A percentile compares a stretch with the other conserved stretches of the same genome.
phyloP scores from a whole-genome alignment of 352 stramenopile genomes.

The Thraustotheca clavata region DNA sequence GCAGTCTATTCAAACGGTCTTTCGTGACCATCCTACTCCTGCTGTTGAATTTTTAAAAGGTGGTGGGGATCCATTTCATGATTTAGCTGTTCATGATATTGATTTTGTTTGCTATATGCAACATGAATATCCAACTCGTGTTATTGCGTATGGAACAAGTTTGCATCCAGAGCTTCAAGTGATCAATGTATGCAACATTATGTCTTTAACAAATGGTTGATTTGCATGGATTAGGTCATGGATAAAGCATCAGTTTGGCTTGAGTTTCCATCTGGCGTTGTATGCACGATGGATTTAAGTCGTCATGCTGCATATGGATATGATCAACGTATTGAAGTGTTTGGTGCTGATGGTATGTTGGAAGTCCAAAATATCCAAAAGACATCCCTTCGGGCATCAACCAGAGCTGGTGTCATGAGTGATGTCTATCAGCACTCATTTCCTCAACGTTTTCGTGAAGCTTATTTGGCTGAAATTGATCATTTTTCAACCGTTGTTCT shows the following conservation, averaged over 20 bases:
- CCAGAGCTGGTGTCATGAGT: conserved; percentile 36
- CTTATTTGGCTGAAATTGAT: conserved; percentile 80
- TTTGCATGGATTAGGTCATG: conserved; percentile 32
- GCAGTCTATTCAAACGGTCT: conserved; percentile 80
- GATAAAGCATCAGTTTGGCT: conserved; percentile 79
- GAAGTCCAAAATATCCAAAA: conserved; percentile 64
- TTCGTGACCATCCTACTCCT: conserved; percentile 85
- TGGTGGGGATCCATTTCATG: conserved; percentile 85
- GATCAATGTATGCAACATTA: conserved; percentile 29
- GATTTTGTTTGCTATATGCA: conserved; percentile 84
- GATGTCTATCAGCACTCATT: conserved; percentile 78
- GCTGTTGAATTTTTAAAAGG: conserved; percentile 82
- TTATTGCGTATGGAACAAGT: conserved; percentile 79
- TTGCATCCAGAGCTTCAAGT: conserved; percentile 53
- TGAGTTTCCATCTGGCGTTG: conserved; percentile 54
- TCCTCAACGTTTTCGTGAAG: conserved; percentile 78
- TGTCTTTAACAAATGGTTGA: neutral
- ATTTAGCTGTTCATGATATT: conserved; percentile 88
- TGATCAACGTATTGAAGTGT: conserved; percentile 89
- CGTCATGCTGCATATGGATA: conserved; percentile 85
- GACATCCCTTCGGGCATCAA: conserved; percentile 46
- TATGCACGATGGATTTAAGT: conserved; percentile 87
- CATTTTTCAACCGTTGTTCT: conserved; percentile 65
- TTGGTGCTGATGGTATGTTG: conserved; percentile 61
- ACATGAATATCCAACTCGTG: conserved; percentile 59